A percentile compares a stretch with the other conserved stretches of the same genome.
phyloP scores from a whole-genome alignment of 2,329 filamentous ascomycete genomes.

The Purpureocillium lavendulum region DNA sequence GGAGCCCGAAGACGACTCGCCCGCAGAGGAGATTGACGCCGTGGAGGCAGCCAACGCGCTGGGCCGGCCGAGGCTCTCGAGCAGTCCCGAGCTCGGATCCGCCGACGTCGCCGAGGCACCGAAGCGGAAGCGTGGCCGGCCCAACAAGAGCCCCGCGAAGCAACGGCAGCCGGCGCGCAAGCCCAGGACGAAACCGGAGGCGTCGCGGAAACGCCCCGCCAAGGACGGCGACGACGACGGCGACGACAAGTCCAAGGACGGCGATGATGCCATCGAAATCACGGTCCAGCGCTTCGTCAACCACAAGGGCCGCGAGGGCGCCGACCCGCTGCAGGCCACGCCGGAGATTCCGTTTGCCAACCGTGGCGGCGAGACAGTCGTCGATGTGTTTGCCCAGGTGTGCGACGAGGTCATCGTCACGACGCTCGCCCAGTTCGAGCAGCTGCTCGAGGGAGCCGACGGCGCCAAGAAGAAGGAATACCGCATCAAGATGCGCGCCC shows the following conservation, averaged over 20 bases:
- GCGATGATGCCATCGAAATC: conserved; percentile 36
- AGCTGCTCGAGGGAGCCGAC: conserved; percentile 27
- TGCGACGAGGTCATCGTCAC: conserved; percentile 52
- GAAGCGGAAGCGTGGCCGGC: conserved; percentile 24
- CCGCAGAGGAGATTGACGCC: conserved; percentile 34
- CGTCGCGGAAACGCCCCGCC: conserved; percentile 10
- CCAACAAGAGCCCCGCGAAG: conserved; percentile 29
- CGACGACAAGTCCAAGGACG: conserved; percentile 13
- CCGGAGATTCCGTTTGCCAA: conserved; percentile 46
- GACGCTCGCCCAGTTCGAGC: conserved; percentile 38
- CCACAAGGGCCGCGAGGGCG: conserved; percentile 28
- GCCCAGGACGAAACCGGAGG: conserved; percentile 8
- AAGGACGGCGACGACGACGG: conserved; percentile 13
- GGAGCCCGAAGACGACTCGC: conserved; percentile 16
- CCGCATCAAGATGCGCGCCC: conserved; percentile 44
- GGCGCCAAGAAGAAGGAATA: conserved; percentile 44
- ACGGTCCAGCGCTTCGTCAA: conserved; percentile 51
- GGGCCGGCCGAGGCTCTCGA: conserved; percentile 28
- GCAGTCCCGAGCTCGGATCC: conserved; percentile 33
- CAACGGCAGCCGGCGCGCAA: conserved; percentile 29
- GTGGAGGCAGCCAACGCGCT: conserved; percentile 32
- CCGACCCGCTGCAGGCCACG: conserved; percentile 38
- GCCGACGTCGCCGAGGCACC: conserved; percentile 17
- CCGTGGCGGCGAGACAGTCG: conserved; percentile 47
- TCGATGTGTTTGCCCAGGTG: conserved; percentile 54